These are phyloP conservation scores for Cladophialophora chaetospira DNA, from an alignment of 2,329 filamentous ascomycete genomes.

Conservation along the genomic window DNA sequence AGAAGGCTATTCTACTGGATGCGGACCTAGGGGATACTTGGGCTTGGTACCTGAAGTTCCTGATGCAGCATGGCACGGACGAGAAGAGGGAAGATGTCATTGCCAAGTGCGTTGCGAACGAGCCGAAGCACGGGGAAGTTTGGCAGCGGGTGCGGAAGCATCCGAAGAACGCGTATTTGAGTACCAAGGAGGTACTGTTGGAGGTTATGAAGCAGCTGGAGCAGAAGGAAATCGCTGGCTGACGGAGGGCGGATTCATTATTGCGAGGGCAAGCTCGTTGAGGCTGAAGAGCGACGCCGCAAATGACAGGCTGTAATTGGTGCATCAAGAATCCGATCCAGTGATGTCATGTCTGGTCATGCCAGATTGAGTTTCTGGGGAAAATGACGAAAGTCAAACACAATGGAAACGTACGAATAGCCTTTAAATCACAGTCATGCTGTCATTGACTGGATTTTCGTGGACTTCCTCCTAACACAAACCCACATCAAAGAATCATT, in stretches of 20 bases:
- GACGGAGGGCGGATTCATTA: not conserved
- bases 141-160: conserved; percentile 89
- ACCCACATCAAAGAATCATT: not conserved
- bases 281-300: not conserved
- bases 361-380: not conserved
- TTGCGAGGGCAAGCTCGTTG: not conserved
- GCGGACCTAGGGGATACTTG: conserved; percentile 87
- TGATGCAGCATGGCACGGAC: conserved; percentile 87
- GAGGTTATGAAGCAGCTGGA: conserved; percentile 66
- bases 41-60: conserved; percentile 97
- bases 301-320: not conserved
- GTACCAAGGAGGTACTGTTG: conserved; percentile 78
- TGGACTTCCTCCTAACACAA: not conserved
- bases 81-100: conserved; percentile 89
- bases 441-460: not conserved
- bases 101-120: conserved; percentile 75
- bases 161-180: conserved; percentile 74
- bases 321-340: not conserved
- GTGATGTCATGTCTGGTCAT: not conserved
- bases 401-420: too few species aligned
- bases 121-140: conserved; percentile 88
- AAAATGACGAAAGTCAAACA: too few species aligned
- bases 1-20: conserved; percentile 88
- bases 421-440: not conserved
- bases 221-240: conserved; percentile 18